Conservation (phyloP, 768 basidiomycete species). For the Tremella fuciformis region DNA sequence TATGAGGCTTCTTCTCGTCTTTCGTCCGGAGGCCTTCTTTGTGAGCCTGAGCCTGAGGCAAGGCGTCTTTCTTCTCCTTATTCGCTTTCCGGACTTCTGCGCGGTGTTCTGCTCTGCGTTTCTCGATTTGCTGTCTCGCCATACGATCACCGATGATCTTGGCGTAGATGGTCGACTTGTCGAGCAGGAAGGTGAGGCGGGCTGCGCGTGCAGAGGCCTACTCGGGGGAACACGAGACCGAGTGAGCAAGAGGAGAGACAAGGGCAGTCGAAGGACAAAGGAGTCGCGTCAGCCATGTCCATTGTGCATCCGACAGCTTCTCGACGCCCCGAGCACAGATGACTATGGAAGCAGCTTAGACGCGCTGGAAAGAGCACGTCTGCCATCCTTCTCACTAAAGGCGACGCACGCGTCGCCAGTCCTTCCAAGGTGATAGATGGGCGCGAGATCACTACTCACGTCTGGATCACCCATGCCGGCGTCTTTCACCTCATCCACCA, state of each 20-base stretch:
- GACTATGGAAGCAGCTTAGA: neutral
- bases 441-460: constrained; percentile 13
- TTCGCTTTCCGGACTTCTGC: constrained; percentile 38
- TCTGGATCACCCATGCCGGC: constrained; percentile 15
- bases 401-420: neutral
- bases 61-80: constrained; percentile 41
- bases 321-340: neutral
- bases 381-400: neutral
- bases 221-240: neutral
- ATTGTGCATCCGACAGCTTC: too few species aligned
- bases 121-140: constrained; percentile 56
- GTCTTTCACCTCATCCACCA: constrained; percentile 14
- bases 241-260: neutral
- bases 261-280: constrained; percentile 7
- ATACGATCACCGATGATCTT: constrained; percentile 68
- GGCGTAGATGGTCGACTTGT: constrained; percentile 75
- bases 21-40: constrained; percentile 31
- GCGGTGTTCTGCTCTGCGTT: constrained; percentile 41
- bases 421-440: neutral
- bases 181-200: constrained; percentile 58
- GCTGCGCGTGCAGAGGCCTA: constrained; percentile 35
- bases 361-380: too few species aligned
- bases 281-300: too few species aligned
- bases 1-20: constrained; percentile 2
- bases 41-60: neutral